These are phyloP conservation scores for Pseudoturritis turrita DNA, from an alignment of 345 rosid species.

Conservation along the genomic window DNA sequence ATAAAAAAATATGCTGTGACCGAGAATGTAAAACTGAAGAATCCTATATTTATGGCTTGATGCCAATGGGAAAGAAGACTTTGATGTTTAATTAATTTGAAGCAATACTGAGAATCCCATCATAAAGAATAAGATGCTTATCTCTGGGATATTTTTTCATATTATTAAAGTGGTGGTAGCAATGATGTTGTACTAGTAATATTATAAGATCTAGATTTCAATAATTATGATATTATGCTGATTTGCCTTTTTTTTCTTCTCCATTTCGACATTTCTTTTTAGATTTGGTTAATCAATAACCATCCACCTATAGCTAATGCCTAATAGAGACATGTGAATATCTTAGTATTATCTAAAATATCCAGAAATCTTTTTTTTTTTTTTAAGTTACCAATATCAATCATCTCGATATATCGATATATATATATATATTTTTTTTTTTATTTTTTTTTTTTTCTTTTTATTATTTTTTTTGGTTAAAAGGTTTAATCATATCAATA, in stretches of 20 bases:
- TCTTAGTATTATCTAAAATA: background rate
- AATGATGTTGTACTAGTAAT: conserved; percentile 12
- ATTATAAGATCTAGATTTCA: conserved; percentile 4
- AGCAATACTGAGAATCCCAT: background rate
- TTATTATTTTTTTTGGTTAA: background rate
- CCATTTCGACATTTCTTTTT: background rate
- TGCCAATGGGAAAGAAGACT: conserved; percentile 6
- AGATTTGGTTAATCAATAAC: conserved; percentile 19
- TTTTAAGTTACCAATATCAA: background rate
- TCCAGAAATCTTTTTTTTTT: background rate
- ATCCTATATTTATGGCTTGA: background rate
- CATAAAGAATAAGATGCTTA: conserved; percentile 25
- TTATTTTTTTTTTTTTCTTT: too few relatives aligned
- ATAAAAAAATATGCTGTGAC: background rate
- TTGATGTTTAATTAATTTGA: background rate
- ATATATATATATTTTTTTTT: too few relatives aligned
- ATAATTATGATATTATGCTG: conserved; percentile 26
- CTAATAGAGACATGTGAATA: conserved; percentile 1
- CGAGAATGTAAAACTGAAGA: background rate
- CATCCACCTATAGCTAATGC: conserved; percentile 4
- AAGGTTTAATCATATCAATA: background rate
- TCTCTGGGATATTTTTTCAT: conserved; percentile 8
- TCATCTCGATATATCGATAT: background rate
- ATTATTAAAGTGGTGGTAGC: conserved; percentile 8
- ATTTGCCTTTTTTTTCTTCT: conserved; percentile 15